These are phyloP conservation scores for Manihot esculenta DNA, from an alignment of 441 rosid species.

Conservation along the genomic window DNA sequence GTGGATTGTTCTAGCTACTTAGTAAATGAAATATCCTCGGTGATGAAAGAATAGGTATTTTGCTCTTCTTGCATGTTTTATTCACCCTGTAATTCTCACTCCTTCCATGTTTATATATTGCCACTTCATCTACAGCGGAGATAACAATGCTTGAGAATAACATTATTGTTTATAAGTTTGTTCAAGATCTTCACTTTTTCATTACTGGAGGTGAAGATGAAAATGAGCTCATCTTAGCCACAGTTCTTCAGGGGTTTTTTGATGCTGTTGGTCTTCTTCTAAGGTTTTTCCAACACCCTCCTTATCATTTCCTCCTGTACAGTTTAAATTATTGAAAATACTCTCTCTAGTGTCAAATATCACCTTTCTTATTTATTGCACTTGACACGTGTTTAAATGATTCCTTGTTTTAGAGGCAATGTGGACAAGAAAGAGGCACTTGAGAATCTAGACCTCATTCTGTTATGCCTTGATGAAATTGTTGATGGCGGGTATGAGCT, in stretches of 20 bases:
- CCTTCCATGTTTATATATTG: constrained; percentile 16
- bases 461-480: constrained; percentile 85
- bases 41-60: not conserved
- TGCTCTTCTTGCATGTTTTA: not conserved
- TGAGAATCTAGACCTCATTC: constrained; percentile 83
- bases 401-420: constrained; percentile 54
- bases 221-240: constrained; percentile 76
- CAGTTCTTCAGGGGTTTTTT: constrained; percentile 86
- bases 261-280: constrained; percentile 80
- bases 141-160: constrained; percentile 72
- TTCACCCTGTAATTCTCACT: constrained; percentile 4
- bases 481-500: constrained; percentile 76
- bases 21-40: not conserved
- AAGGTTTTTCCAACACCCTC: constrained; percentile 44
- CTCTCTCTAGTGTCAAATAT: too few relatives aligned
- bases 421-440: constrained; percentile 87
- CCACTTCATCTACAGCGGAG: constrained; percentile 53
- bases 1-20: not conserved
- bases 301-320: not conserved
- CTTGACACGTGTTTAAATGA: constrained; percentile 6
- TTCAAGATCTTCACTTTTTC: constrained; percentile 91
- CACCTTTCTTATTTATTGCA: not conserved
- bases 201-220: constrained; percentile 89
- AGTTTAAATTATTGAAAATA: too few relatives aligned
- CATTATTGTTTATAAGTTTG: constrained; percentile 74